These are phyloP conservation scores for Dryas drummondii DNA, from an alignment of 306 rosid genomes.

Conservation along the genomic window DNA sequence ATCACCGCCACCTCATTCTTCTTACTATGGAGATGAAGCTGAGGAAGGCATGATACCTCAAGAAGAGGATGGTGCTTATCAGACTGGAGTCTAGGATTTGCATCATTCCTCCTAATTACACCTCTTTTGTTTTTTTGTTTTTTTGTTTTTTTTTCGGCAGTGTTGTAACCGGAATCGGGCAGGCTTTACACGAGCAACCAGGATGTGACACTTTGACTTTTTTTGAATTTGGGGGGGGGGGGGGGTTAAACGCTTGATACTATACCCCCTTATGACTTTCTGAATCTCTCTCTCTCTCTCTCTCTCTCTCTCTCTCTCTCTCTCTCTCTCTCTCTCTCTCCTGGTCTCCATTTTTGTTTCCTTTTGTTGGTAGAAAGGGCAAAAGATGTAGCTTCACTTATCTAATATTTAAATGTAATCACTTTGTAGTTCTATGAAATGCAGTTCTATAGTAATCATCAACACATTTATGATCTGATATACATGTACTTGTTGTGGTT, in stretches of 20 bases:
- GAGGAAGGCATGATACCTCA: constrained; percentile 74
- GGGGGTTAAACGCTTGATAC: constrained; percentile 32
- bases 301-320: neutral
- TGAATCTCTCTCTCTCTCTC: neutral
- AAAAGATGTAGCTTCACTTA: constrained; percentile 12
- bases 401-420: constrained; percentile 14
- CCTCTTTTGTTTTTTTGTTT: neutral
- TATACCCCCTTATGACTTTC: neutral
- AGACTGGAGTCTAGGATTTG: constrained; percentile 10
- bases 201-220: constrained; percentile 29
- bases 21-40: constrained; percentile 51
- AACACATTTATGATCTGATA: neutral
- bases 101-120: neutral
- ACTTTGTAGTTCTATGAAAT: constrained; percentile 26
- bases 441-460: constrained; percentile 10
- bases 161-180: constrained; percentile 31
- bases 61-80: constrained; percentile 24
- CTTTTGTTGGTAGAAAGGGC: constrained; percentile 17
- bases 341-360: constrained; percentile 6
- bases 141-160: constrained; percentile 20
- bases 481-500: neutral
- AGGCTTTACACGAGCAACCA: constrained; percentile 31
- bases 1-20: constrained; percentile 32
- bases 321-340: neutral
- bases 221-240: constrained; percentile 29